These are phyloP conservation scores for Hyaloscypha variabilis DNA, from an alignment of 495 filamentous ascomycete genomes.

Conservation along the genomic window DNA sequence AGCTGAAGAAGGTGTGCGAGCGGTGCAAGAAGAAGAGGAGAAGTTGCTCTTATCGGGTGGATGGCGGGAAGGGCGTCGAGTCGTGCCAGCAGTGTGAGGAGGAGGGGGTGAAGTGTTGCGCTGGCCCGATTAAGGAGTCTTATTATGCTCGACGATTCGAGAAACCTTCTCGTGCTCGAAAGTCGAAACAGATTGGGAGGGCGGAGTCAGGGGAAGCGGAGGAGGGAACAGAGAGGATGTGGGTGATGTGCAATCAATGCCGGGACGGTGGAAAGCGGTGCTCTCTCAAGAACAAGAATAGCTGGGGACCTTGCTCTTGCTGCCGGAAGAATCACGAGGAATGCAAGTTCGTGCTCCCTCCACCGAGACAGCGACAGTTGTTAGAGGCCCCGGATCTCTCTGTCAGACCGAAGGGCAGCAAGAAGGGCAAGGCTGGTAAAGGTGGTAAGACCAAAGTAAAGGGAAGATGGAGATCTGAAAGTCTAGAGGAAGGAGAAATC, in stretches of 20 bases:
- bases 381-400: background rate
- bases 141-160: constrained; percentile 17
- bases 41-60: constrained; percentile 8
- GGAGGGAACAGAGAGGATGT: constrained; percentile 6
- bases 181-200: background rate
- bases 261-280: constrained; percentile 4
- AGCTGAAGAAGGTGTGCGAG: constrained; percentile 21
- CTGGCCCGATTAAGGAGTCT: background rate
- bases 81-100: constrained; percentile 20
- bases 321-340: constrained; percentile 12
- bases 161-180: no score
- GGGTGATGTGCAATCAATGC: constrained; percentile 23
- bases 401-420: background rate
- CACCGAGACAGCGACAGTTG: background rate
- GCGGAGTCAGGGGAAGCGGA: background rate
- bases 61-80: constrained; percentile 15
- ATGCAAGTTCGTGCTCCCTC: constrained; percentile 15
- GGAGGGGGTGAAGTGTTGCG: background rate
- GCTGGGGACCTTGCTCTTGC: constrained; percentile 16
- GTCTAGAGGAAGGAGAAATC: background rate
- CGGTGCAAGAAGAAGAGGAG: constrained; percentile 21
- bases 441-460: background rate
- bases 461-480: background rate
- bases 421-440: background rate
- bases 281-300: constrained; percentile 9